Percentiles rank a stretch among this genome's conserved stretches.
Conservation (phyloP, 768 basidiomycete genomes). For the Amanita jacksonii region DNA sequence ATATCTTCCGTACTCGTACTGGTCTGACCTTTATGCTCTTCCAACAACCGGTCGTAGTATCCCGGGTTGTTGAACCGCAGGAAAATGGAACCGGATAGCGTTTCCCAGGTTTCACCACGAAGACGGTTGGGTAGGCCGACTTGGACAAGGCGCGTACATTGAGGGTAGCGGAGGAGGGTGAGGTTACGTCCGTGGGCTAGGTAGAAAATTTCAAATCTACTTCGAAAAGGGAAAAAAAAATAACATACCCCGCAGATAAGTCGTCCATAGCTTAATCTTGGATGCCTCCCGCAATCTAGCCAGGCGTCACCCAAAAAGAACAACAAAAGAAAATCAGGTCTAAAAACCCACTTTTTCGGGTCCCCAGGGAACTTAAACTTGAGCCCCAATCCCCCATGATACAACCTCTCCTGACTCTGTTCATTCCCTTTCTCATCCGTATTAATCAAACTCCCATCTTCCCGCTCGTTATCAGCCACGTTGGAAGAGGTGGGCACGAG, state of each 20-base stretch:
- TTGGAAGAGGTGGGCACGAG: conserved; percentile 51
- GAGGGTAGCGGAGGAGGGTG: conserved; percentile 92
- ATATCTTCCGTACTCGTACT: conserved; percentile 95
- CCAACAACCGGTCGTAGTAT: conserved; percentile 64
- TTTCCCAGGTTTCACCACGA: conserved; percentile 98
- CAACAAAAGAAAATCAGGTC: no score
- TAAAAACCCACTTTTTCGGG: conserved; percentile 64
- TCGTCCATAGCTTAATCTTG: conserved; percentile 93
- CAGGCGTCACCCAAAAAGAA: not conserved
- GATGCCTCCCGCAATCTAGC: conserved; percentile 83
- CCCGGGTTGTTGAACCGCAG: conserved; percentile 85
- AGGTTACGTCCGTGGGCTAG: conserved; percentile 88
- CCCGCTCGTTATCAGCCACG: conserved; percentile 55
- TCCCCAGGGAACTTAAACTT: conserved; percentile 89
- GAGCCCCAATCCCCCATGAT: conserved; percentile 72
- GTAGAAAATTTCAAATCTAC: conserved; percentile 10
- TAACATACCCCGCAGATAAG: conserved; percentile 63
- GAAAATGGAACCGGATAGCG: conserved; percentile 87
- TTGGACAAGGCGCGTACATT: conserved; percentile 94
- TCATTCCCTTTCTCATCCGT: conserved; percentile 40
- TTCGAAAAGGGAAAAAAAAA: not conserved
- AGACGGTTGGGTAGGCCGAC: conserved; percentile 93
- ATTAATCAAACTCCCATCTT: conserved; percentile 54
- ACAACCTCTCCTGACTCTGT: conserved; percentile 38
- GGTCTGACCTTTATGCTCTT: conserved; percentile 67